These are phyloP conservation scores for Myochromella boudieri DNA, from an alignment of 768 basidiomycete species.

Conservation along the genomic window DNA sequence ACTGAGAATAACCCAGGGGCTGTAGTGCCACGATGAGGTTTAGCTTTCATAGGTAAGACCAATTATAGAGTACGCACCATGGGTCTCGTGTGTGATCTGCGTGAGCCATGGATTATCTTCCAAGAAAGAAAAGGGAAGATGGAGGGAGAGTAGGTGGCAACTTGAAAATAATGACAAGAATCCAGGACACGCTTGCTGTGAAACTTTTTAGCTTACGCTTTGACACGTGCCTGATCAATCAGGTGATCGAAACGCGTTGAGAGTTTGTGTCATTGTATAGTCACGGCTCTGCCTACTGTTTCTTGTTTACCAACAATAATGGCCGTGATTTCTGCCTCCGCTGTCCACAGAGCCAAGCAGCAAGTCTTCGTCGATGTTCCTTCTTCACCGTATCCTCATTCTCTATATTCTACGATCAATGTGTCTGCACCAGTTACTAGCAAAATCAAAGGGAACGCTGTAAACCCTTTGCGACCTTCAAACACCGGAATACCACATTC, in stretches of 20 bases:
- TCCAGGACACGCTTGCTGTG: too few relatives aligned
- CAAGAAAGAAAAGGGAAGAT: slow-evolving; percentile 16
- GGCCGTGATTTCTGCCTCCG: slow-evolving; percentile 24
- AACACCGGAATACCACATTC: slow-evolving; percentile 19
- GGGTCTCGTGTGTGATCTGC: slow-evolving; percentile 95
- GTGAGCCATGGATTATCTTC: slow-evolving; percentile 62
- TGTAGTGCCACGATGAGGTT: slow-evolving; percentile 27
- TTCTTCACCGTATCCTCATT: slow-evolving; percentile 38
- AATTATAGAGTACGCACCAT: slow-evolving; percentile 70
- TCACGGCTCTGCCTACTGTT: too few relatives aligned
- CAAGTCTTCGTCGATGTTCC: slow-evolving; percentile 65
- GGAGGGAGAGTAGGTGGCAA: slow-evolving; percentile 4
- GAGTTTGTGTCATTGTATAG: not conserved
- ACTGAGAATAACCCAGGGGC: slow-evolving; percentile 98
- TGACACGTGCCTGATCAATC: slow-evolving; percentile 27
- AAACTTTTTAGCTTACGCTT: slow-evolving; percentile 32
- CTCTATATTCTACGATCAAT: slow-evolving; percentile 11
- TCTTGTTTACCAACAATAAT: slow-evolving; percentile 25
- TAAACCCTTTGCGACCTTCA: slow-evolving; percentile 29
- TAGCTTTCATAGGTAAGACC: too few relatives aligned
- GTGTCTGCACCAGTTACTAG: slow-evolving; percentile 14
- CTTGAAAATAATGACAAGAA: slow-evolving; percentile 12
- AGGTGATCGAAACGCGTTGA: slow-evolving; percentile 34
- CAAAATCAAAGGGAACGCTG: slow-evolving; percentile 49
- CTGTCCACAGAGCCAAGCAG: slow-evolving; percentile 30